A percentile compares a stretch with the other conserved stretches of the same genome.
These are phyloP conservation scores for Colletotrichum sp. DNA, from an alignment of 2,329 filamentous ascomycete species.

Conservation along the genomic window DNA sequence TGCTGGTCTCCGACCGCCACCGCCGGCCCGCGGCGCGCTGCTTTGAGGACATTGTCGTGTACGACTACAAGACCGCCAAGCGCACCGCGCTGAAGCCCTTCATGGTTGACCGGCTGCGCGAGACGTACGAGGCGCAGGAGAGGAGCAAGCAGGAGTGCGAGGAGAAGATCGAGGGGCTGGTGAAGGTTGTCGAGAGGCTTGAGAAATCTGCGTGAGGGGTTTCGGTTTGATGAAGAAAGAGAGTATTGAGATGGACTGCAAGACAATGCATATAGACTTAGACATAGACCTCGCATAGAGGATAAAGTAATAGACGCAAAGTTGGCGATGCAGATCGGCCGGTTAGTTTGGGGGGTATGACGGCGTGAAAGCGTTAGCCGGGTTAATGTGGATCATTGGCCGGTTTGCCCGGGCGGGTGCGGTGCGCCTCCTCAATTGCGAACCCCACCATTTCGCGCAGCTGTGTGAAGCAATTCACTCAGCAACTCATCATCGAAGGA, in stretches of 20 bases:
- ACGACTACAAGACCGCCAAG: conserved; percentile 58
- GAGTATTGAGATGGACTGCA: not conserved
- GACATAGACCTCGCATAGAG: conserved; percentile 9
- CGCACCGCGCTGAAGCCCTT: conserved; percentile 45
- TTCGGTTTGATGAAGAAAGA: not conserved
- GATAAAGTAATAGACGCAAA: not conserved
- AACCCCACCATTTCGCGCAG: not conserved
- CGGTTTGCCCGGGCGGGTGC: not conserved
- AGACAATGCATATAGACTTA: conserved; percentile 1
- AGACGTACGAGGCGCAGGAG: conserved; percentile 40
- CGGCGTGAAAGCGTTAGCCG: not conserved
- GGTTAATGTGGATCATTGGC: conserved; percentile 6
- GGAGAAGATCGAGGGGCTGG: conserved; percentile 18
- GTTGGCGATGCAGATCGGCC: not conserved
- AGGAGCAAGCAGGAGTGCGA: conserved; percentile 22
- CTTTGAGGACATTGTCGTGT: conserved; percentile 79
- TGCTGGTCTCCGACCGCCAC: conserved; percentile 78
- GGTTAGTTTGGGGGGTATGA: not conserved
- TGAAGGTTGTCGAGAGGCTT: conserved; percentile 12
- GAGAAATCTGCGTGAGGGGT: not conserved
- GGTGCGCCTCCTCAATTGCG: not conserved
- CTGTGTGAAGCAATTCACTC: not conserved
- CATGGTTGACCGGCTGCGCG: conserved; percentile 41
- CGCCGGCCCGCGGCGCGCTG: conserved; percentile 76
- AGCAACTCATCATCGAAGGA: not conserved